These are phyloP conservation scores for Helminthosporium solani DNA, from an alignment of 2,329 filamentous ascomycete genomes.

Conservation along the genomic window DNA sequence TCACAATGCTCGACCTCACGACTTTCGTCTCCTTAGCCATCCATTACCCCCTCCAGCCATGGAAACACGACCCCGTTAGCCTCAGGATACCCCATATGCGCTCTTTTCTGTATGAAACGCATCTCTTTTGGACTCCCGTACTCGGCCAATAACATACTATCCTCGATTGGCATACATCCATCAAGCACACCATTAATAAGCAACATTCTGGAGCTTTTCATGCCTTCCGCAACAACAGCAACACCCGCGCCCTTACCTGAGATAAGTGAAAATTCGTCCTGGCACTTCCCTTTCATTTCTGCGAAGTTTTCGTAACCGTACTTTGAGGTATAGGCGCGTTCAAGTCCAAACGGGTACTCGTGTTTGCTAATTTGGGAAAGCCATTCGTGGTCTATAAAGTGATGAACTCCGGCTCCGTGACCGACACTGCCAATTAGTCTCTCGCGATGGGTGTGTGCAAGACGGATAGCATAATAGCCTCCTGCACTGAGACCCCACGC, in stretches of 20 bases:
- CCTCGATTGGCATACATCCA: conserved; percentile 62
- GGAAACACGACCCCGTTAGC: conserved; percentile 33
- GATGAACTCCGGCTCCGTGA: conserved; percentile 57
- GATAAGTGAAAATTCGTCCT: conserved; percentile 54
- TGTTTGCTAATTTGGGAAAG: conserved; percentile 53
- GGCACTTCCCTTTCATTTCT: conserved; percentile 50
- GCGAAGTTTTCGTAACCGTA: conserved; percentile 42
- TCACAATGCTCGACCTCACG: too few species aligned
- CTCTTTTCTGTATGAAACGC: conserved; percentile 44
- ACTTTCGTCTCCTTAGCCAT: too few species aligned
- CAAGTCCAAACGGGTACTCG: conserved; percentile 61
- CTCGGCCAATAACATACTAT: conserved; percentile 55
- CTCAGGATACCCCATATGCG: conserved; percentile 50
- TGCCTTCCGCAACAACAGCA: conserved; percentile 36
- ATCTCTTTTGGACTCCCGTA: conserved; percentile 56
- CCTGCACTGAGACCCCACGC: conserved; percentile 60
- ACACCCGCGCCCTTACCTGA: conserved; percentile 54
- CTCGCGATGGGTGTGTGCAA: conserved; percentile 58
- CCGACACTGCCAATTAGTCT: conserved; percentile 52
- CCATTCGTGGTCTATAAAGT: conserved; percentile 59
- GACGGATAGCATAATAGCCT: conserved; percentile 58
- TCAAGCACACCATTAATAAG: conserved; percentile 59
- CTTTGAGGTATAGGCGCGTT: conserved; percentile 50
- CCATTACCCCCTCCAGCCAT: conserved; percentile 36
- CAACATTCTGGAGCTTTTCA: conserved; percentile 50